A percentile compares a stretch with the other conserved stretches of the same genome.
Conservation (phyloP, 305 asterid species). For the Rubia tinctorum region DNA sequence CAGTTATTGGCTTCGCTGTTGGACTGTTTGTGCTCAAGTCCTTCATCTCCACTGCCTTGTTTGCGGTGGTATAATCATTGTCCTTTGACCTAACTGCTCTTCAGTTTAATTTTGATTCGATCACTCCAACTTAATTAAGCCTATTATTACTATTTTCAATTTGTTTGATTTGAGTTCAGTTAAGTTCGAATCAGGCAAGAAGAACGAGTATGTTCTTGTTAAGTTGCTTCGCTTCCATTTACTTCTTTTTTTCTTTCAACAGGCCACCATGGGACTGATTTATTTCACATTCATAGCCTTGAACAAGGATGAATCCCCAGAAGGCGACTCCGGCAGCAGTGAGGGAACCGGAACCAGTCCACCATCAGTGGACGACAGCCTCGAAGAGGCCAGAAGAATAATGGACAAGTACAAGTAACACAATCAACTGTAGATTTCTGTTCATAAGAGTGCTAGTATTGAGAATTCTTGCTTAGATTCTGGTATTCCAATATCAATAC, state of each 20-base stretch:
- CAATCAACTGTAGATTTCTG: neutral
- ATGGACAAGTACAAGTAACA: conserved; percentile 88
- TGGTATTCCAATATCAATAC: neutral
- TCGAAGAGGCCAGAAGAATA: conserved; percentile 89
- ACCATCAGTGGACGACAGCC: conserved; percentile 67
- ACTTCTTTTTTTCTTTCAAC: conserved; percentile 3
- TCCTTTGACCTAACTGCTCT: neutral
- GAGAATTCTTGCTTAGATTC: neutral
- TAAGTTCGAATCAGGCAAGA: too few species aligned
- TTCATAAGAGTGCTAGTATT: neutral
- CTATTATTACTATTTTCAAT: too few species aligned
- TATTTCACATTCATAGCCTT: conserved; percentile 77
- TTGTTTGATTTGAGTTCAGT: too few species aligned
- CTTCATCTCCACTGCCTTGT: conserved; percentile 60
- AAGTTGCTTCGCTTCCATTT: neutral
- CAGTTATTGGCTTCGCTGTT: conserved; percentile 33
- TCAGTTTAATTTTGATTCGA: neutral
- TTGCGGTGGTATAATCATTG: conserved; percentile 46
- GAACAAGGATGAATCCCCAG: conserved; percentile 85
- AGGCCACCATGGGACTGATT: conserved; percentile 93
- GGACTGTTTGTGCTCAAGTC: conserved; percentile 51
- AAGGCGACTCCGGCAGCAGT: conserved; percentile 26
- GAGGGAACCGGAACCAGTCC: conserved; percentile 19
- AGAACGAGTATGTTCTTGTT: too few species aligned
- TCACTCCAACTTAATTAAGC: too few species aligned